phyloP scores from a whole-genome alignment of 148 eudicot genomes.

The Chenopodium suecicum region DNA sequence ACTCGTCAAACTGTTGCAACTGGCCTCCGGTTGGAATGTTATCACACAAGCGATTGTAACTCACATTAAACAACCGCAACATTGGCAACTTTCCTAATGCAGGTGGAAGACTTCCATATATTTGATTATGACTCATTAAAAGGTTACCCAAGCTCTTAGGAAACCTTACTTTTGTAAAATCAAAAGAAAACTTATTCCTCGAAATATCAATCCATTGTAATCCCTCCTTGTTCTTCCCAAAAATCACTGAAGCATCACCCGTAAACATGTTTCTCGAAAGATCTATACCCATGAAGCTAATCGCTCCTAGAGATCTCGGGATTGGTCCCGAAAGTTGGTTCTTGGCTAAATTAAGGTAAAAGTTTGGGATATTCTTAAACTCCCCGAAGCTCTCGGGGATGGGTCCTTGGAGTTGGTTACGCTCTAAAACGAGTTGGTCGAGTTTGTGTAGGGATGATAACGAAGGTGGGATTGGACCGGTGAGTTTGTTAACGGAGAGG shows the following conservation, averaged over 20 bases:
- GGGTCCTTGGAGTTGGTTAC: slow-evolving; percentile 44
- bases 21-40: slow-evolving; percentile 38
- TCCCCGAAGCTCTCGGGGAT: slow-evolving; percentile 35
- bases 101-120: slow-evolving; percentile 25
- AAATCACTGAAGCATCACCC: slow-evolving; percentile 29
- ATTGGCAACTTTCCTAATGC: slow-evolving; percentile 2
- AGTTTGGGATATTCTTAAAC: slow-evolving; percentile 21
- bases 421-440: slow-evolving; percentile 25
- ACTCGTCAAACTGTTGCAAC: slow-evolving; percentile 29
- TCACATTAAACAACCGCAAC: slow-evolving; percentile 35
- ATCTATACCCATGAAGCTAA: slow-evolving; percentile 24
- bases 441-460: slow-evolving; percentile 32
- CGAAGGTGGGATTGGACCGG: slow-evolving; percentile 31
- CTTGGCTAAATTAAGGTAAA: slow-evolving; percentile 36
- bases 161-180: slow-evolving; percentile 21
- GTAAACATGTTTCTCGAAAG: slow-evolving; percentile 35
- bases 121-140: slow-evolving; percentile 30
- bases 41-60: slow-evolving; percentile 52
- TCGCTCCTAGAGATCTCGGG: slow-evolving; percentile 29
- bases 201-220: slow-evolving; percentile 19
- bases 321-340: slow-evolving; percentile 43
- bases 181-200: slow-evolving; percentile 30
- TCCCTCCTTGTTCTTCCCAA: slow-evolving; percentile 23
- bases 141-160: slow-evolving; percentile 2
- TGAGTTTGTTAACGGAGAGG: slow-evolving; percentile 35